Percentiles rank a stretch among this genome's conserved stretches.
Conservation (phyloP, 805 yeast species). For the Saturnispora quitensis region DNA sequence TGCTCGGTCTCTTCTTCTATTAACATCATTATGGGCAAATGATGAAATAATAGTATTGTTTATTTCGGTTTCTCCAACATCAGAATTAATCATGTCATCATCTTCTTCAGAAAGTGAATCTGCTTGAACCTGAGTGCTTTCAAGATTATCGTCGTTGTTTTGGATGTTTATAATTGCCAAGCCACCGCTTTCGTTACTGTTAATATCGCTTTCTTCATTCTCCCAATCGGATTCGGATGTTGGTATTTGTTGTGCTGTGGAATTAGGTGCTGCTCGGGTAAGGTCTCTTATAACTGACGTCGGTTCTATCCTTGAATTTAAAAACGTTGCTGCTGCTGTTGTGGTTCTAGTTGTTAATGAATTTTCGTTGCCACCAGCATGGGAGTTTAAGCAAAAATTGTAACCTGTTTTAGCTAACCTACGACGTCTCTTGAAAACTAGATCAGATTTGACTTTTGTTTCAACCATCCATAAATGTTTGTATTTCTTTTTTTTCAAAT, state of each 20-base stretch:
- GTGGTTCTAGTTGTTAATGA: neutral
- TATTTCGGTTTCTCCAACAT: slow-evolving; percentile 3
- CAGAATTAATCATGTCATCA: neutral
- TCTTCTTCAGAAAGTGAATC: slow-evolving; percentile 13
- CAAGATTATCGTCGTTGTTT: neutral
- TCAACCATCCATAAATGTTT: neutral
- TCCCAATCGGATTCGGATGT: slow-evolving; percentile 3
- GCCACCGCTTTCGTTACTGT: neutral
- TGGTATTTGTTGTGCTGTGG: neutral
- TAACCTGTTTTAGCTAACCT: slow-evolving; percentile 9
- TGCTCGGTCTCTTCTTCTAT: slow-evolving; percentile 14
- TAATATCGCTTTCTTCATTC: neutral
- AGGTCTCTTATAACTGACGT: neutral
- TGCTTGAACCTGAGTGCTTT: neutral
- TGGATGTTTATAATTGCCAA: neutral
- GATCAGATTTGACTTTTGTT: slow-evolving; percentile 19
- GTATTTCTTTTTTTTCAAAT: neutral
- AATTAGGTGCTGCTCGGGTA: neutral
- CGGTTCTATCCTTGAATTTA: neutral
- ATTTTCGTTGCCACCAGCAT: neutral
- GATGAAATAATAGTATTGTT: slow-evolving; percentile 18
- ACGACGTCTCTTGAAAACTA: slow-evolving; percentile 25
- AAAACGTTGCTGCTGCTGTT: neutral
- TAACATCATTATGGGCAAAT: neutral
- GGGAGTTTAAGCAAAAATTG: neutral